Percentiles rank a stretch among this genome's conserved stretches.
Conservation (phyloP, 2,329 filamentous ascomycete species). For the Botrytis elliptica region DNA sequence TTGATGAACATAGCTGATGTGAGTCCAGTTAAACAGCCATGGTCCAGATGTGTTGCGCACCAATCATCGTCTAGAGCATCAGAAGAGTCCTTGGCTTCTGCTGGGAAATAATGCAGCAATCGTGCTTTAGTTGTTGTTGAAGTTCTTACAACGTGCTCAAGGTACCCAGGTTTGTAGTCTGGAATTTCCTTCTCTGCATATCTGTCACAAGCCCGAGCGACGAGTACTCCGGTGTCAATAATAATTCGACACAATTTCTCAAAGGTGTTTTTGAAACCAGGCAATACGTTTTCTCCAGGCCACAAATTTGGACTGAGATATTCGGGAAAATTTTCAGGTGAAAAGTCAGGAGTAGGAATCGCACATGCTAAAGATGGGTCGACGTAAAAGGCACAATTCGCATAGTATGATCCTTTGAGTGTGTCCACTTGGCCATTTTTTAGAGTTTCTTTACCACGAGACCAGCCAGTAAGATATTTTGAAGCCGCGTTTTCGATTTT, state of each 20-base stretch:
- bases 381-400: slow-evolving; percentile 77
- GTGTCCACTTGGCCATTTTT: slow-evolving; percentile 76
- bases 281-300: slow-evolving; percentile 67
- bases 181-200: slow-evolving; percentile 79
- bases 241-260: slow-evolving; percentile 78
- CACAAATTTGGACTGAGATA: slow-evolving; percentile 90
- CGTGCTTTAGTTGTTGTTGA: slow-evolving; percentile 89
- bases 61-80: slow-evolving; percentile 73
- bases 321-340: slow-evolving; percentile 69
- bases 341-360: slow-evolving; percentile 57
- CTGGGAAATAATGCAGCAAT: slow-evolving; percentile 89
- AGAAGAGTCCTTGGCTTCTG: slow-evolving; percentile 42
- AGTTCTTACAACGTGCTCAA: slow-evolving; percentile 81
- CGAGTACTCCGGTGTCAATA: slow-evolving; percentile 84
- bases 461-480: slow-evolving; percentile 73
- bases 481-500: slow-evolving; percentile 59
- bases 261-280: slow-evolving; percentile 71
- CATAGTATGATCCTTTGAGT: slow-evolving; percentile 80
- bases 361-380: slow-evolving; percentile 61
- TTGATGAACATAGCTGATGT: slow-evolving; percentile 97
- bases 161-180: slow-evolving; percentile 72
- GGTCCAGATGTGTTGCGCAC: slow-evolving; percentile 89
- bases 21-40: slow-evolving; percentile 89
- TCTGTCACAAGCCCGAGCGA: slow-evolving; percentile 84
- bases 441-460: slow-evolving; percentile 76